phyloP scores from a whole-genome alignment of 2,329 filamentous ascomycete genomes.

The Arthroderma sp. region DNA sequence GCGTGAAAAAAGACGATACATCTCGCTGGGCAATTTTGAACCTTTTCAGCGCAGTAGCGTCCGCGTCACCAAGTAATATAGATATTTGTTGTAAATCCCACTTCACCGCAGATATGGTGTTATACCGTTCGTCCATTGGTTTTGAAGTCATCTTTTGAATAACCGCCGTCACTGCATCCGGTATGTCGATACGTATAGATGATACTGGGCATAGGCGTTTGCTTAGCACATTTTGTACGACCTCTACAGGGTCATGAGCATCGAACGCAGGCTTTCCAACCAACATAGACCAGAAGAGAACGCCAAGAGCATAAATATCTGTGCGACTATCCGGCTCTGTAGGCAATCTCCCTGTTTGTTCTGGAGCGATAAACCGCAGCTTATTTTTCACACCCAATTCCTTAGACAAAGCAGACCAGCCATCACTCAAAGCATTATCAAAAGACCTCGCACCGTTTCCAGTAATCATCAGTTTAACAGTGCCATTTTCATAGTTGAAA shows the following conservation, averaged over 20 bases:
- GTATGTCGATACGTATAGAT: slow-evolving; percentile 65
- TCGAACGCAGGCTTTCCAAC: slow-evolving; percentile 70
- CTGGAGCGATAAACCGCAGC: slow-evolving; percentile 80
- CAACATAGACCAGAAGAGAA: slow-evolving; percentile 76
- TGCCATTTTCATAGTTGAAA: slow-evolving; percentile 56
- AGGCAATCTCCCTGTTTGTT: slow-evolving; percentile 86
- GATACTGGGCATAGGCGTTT: slow-evolving; percentile 66
- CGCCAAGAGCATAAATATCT: slow-evolving; percentile 83
- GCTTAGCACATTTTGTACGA: slow-evolving; percentile 78
- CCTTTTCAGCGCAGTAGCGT: slow-evolving; percentile 54
- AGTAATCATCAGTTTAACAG: slow-evolving; percentile 70
- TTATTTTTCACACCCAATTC: slow-evolving; percentile 81
- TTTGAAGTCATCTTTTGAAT: slow-evolving; percentile 90
- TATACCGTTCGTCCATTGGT: slow-evolving; percentile 74
- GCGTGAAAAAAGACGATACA: slow-evolving; percentile 80
- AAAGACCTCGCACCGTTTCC: slow-evolving; percentile 79
- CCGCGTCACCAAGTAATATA: slow-evolving; percentile 60
- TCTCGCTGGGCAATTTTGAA: slow-evolving; percentile 74
- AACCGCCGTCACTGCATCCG: slow-evolving; percentile 66
- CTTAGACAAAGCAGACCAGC: slow-evolving; percentile 72
- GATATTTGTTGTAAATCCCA: slow-evolving; percentile 65
- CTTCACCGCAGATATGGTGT: slow-evolving; percentile 75
- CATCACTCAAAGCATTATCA: slow-evolving; percentile 77
- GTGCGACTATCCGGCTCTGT: slow-evolving; percentile 84
- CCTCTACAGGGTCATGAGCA: slow-evolving; percentile 68